Evolutionary conservation across 2,329 filamentous ascomycete species (phyloP).

Genomic region (Aspergillus udagawae): DNA sequence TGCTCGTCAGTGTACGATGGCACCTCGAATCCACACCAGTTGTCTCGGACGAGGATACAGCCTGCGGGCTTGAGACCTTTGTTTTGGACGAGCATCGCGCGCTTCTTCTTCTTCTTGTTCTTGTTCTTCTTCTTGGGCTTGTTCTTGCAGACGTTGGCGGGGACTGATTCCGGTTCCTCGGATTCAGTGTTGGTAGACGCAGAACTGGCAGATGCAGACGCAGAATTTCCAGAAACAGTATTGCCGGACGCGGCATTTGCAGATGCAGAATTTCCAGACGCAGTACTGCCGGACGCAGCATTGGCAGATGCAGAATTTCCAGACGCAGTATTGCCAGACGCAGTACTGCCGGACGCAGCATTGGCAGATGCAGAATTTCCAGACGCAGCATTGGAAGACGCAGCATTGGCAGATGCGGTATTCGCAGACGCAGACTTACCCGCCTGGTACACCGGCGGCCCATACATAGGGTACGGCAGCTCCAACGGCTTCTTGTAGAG

Average conservation of each 20-base stretch:
- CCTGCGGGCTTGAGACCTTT: conserved; percentile 52
- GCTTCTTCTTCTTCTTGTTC: background rate
- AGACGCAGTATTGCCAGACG: too few relatives aligned
- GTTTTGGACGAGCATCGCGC: conserved; percentile 28
- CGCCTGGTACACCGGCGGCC: conserved; percentile 53
- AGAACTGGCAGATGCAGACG: too few relatives aligned
- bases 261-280: too few relatives aligned
- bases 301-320: too few relatives aligned
- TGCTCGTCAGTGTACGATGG: conserved; percentile 51
- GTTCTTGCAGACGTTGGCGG: conserved; percentile 5
- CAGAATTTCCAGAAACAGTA: too few relatives aligned
- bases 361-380: too few relatives aligned
- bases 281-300: too few relatives aligned
- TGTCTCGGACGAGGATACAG: conserved; percentile 64
- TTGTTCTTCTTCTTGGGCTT: too few relatives aligned
- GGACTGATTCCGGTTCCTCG: background rate
- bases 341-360: too few relatives aligned
- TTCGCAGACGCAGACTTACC: conserved; percentile 1
- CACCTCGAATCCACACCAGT: conserved; percentile 67
- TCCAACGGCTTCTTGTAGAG: conserved; percentile 54
- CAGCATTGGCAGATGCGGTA: too few relatives aligned
- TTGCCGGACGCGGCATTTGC: too few relatives aligned
- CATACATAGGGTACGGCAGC: conserved; percentile 57
- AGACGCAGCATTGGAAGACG: too few relatives aligned
- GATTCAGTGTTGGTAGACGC: background rate